Evolutionary conservation across 805 yeast genomes (phyloP).

Genomic region (Candida chilensis): DNA sequence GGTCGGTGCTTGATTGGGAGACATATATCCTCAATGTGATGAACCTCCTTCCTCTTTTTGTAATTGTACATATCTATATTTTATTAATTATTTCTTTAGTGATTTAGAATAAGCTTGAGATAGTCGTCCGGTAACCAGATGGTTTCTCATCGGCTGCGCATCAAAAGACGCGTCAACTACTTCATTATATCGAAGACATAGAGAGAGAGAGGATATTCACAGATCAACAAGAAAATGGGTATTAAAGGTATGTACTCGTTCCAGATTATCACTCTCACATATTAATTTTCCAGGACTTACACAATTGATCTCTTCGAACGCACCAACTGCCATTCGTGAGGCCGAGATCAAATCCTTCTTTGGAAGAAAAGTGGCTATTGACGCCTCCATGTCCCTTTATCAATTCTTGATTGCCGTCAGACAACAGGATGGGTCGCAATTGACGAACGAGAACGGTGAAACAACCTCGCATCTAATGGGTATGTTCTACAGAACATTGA

Average conservation of each 20-base stretch:
- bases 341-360: conserved; percentile 78
- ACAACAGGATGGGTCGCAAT: conserved; percentile 92
- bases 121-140: too few species aligned
- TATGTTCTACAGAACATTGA: conserved; percentile 85
- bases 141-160: too few species aligned
- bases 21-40: too few species aligned
- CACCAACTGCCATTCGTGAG: conserved; percentile 71
- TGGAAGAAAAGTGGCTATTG: conserved; percentile 96
- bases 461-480: conserved; percentile 94
- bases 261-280: background rate
- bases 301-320: conserved; percentile 81
- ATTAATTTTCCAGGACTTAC: conserved; percentile 52
- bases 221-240: too few species aligned
- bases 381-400: conserved; percentile 93
- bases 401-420: conserved; percentile 95
- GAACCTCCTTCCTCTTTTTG: too few species aligned
- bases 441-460: conserved; percentile 83
- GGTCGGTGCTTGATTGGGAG: too few species aligned
- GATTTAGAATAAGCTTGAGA: too few species aligned
- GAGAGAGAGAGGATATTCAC: too few species aligned
- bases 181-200: too few species aligned
- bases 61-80: too few species aligned
- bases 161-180: too few species aligned
- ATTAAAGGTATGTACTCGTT: conserved; percentile 30
- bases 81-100: too few species aligned